Base-by-base conservation (phyloP, 441 rosid species). In the Populus hybrid region DNA sequence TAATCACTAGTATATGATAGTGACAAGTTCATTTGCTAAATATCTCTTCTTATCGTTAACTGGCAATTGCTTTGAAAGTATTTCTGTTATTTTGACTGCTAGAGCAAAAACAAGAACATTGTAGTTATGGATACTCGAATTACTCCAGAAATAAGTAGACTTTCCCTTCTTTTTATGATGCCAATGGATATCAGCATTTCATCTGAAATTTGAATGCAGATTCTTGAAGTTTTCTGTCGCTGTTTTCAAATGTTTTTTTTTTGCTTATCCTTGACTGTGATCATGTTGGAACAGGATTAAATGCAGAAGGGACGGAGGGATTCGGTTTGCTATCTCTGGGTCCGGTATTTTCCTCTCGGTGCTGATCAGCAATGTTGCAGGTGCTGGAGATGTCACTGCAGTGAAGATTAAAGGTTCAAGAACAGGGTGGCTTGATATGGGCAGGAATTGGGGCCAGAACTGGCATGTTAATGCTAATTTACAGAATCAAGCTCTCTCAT, bases 371-470 rank as follows among this genome's bases (percentile, higher is more conserved):
- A 95, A 95, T 36, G 97, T 91, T 19, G 98, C 94, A 0, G 98
- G 99, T 19, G 89, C 94, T 0, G 99, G 99, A 61, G 98, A 96
- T 80, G 35, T 91, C 71, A 65, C 73, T 53, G 90, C 92, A 28
- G 97, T 94, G 77, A 96, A 94, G 84, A 87, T 96, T 23, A 96
- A 91, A 83, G 99, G 99, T 7, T 90, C 97, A 4, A 88, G 86
- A 81, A 94, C 97, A 0, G 99, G 99, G 19, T 96, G 99, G 99
- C 92, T 96, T 82, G 89, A 90, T 7, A 96, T 94, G 99, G 99
- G 97, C 76, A 84, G 99, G 75, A 96, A 96, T 67, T 96, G 99
- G 99, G 99, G 99, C 26, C 99, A 96, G 69, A 96, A 96, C 80
- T 96, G 99, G 99, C 99, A 96, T 82, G 81, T 96, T 34, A 96